Base-by-base conservation (phyloP, 2,329 filamentous ascomycete species). In the Calonectria fujianensis region DNA sequence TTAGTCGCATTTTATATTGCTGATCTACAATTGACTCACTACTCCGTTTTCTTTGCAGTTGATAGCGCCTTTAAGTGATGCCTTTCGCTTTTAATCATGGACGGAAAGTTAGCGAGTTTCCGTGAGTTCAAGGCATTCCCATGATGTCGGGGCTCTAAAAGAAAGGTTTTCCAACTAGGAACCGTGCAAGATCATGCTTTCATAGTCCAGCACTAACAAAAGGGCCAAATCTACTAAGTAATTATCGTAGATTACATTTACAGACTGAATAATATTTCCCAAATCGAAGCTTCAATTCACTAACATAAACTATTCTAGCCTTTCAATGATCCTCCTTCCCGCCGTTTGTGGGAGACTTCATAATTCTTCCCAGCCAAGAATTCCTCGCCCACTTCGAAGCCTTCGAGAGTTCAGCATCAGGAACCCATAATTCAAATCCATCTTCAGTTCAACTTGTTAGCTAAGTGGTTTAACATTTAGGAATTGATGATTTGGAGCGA, bases 351-450 rank as follows among this genome's bases (percentile, higher is more conserved):
- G 45, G 45, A 9, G 9, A 13, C 32, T 24, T 41, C 32, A 61
- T 9, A 2, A 39, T 39, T 8, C 27, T 61, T 39, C 29, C 13
- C 35, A 61, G 10, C 57, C 57, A 61, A 29, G 57, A 27, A n/a
- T 61, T 7, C 20, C 57, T 61, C 4, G 57, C n/a, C 18, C n/a
- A 9, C 57, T 39, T 41, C 16, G 57, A 41, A 27, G 57, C 57
- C 11, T 8, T 41, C 10, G 57, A 61, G 16, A 39, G 39, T 18
- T 61, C 57, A 18, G 35, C 57, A 6, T 61, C n/a, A 10, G 57
- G 57, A 27, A 18, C 37, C 35, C n/a, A 39, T 2, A 61, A 16
- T 39, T 61, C 54, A 27, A 61, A 61, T 39, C 54, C 54, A 39
- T 61, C 54, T 61, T 18, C 6, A 8, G 13, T 61, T 27, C 3